phyloP scores from a whole-genome alignment of 2,329 filamentous ascomycete genomes.

The Trichoderma cornu-damae region DNA sequence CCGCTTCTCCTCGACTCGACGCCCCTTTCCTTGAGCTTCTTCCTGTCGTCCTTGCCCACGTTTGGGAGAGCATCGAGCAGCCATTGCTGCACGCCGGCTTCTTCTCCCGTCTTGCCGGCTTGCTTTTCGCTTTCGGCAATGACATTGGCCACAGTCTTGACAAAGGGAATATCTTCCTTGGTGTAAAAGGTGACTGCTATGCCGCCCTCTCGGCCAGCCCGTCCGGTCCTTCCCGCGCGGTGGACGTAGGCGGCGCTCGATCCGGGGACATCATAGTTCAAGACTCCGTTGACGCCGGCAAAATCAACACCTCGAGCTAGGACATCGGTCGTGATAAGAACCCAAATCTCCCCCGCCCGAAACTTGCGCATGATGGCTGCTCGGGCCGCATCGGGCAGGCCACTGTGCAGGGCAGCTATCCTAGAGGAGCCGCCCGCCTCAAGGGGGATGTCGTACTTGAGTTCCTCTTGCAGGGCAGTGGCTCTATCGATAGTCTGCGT shows the following conservation, averaged over 20 bases:
- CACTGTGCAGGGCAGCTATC: slow-evolving; percentile 85
- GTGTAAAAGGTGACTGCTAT: slow-evolving; percentile 93
- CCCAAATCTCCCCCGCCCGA: slow-evolving; percentile 88
- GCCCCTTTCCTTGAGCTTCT: slow-evolving; percentile 74
- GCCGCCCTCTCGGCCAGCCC: slow-evolving; percentile 81
- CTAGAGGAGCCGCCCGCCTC: slow-evolving; percentile 79
- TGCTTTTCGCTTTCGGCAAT: slow-evolving; percentile 79
- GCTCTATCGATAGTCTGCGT: slow-evolving; percentile 93
- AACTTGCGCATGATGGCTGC: slow-evolving; percentile 83
- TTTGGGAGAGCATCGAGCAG: slow-evolving; percentile 80
- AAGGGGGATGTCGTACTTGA: slow-evolving; percentile 89
- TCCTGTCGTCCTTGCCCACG: slow-evolving; percentile 75
- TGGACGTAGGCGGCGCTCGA: slow-evolving; percentile 88
- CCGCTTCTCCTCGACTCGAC: slow-evolving; percentile 62
- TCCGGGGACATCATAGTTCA: slow-evolving; percentile 97
- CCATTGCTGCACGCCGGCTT: slow-evolving; percentile 71
- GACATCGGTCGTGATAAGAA: slow-evolving; percentile 92
- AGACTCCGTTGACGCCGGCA: slow-evolving; percentile 87
- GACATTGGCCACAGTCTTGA: slow-evolving; percentile 90
- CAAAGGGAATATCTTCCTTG: slow-evolving; percentile 82
- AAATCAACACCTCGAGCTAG: slow-evolving; percentile 92
- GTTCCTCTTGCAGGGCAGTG: slow-evolving; percentile 77
- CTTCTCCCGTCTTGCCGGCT: slow-evolving; percentile 47
- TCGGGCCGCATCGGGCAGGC: slow-evolving; percentile 70
- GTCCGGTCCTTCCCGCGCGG: slow-evolving; percentile 83